A percentile compares a stretch with the other conserved stretches of the same genome.
These are phyloP conservation scores for Mallotus repandus DNA, from an alignment of 441 rosid genomes.

Conservation along the genomic window DNA sequence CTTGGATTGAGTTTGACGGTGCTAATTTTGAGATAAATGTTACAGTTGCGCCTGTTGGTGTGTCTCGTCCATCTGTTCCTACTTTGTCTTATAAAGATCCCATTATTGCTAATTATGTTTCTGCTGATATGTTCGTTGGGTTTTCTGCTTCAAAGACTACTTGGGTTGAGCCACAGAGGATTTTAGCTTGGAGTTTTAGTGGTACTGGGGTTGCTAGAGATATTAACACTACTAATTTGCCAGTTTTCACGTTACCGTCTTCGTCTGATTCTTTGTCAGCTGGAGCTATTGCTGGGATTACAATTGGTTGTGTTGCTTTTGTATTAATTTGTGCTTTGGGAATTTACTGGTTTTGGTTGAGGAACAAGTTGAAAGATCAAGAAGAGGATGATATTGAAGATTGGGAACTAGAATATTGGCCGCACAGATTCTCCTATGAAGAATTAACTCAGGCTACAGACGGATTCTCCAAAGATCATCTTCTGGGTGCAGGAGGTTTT, in stretches of 20 bases:
- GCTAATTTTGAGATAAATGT: conserved; percentile 59
- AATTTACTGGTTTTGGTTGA: conserved; percentile 48
- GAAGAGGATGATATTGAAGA: conserved; percentile 50
- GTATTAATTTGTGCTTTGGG: conserved; percentile 44
- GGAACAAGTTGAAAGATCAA: conserved; percentile 24
- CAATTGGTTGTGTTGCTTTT: conserved; percentile 53
- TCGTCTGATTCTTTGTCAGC: conserved; percentile 47
- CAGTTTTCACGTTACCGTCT: conserved; percentile 50
- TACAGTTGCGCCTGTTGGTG: conserved; percentile 61
- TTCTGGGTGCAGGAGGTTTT: conserved; percentile 82
- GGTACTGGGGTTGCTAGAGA: conserved; percentile 53
- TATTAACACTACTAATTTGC: conserved; percentile 61
- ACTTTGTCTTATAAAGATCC: conserved; percentile 55
- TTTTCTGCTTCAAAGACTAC: conserved; percentile 80
- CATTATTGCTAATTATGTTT: conserved; percentile 58
- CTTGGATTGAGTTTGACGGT: conserved; percentile 87
- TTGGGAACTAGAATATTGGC: conserved; percentile 67
- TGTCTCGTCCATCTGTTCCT: conserved; percentile 53
- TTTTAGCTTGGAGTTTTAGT: conserved; percentile 72
- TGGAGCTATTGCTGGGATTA: conserved; percentile 61
- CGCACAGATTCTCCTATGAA: conserved; percentile 64
- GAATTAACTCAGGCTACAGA: conserved; percentile 64
- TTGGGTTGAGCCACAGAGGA: conserved; percentile 71
- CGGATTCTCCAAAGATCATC: conserved; percentile 68
- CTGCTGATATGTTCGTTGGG: conserved; percentile 66